Percentiles rank a stretch among this genome's conserved stretches.
These are phyloP conservation scores for Ammopiptanthus mongolicus DNA, from an alignment of 306 rosid species.

Conservation along the genomic window DNA sequence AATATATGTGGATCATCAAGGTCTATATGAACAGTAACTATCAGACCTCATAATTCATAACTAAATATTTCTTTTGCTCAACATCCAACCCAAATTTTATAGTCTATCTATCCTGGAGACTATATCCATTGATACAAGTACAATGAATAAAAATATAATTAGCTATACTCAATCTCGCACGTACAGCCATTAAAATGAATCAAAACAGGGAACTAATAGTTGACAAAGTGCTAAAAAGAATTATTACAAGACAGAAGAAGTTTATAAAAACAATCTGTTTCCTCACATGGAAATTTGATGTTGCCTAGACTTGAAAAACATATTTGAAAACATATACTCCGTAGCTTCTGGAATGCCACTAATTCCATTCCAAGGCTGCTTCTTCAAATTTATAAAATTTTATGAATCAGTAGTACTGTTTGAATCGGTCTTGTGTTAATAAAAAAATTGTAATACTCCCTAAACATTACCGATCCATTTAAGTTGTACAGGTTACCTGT, in stretches of 20 bases:
- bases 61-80: background rate
- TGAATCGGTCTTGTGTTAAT: background rate
- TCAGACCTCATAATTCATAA: background rate
- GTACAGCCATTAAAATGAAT: background rate
- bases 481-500: conserved; percentile 43
- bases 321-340: background rate
- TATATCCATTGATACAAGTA: background rate
- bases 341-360: background rate
- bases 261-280: background rate
- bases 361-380: background rate
- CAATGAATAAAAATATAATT: background rate
- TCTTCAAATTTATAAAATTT: background rate
- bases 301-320: background rate
- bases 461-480: background rate
- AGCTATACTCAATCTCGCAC: background rate
- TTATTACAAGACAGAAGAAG: background rate
- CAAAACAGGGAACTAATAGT: background rate
- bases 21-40: background rate
- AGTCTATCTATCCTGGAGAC: background rate
- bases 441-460: background rate
- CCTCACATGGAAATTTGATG: background rate
- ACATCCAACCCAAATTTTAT: background rate
- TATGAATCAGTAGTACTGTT: background rate
- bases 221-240: background rate
- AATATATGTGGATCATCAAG: background rate